Conservation (phyloP, 495 filamentous ascomycete genomes). For the Penicillium longicatenatum region DNA sequence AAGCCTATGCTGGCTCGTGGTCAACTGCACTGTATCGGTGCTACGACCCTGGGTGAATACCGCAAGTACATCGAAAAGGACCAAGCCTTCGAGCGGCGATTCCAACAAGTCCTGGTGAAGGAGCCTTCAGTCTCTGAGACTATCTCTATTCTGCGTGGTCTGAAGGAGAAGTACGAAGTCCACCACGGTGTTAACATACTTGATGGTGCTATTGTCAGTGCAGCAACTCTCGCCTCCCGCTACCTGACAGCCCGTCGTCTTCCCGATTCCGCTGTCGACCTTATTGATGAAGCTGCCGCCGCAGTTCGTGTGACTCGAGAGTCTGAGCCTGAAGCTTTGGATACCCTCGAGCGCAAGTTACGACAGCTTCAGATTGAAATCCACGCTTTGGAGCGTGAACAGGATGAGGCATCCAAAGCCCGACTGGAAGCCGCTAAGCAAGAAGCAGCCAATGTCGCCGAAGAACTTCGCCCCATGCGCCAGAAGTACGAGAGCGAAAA, state of each 20-base stretch:
- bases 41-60: conserved; percentile 92
- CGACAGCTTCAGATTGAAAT: conserved; percentile 96
- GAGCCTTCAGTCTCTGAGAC: conserved; percentile 88
- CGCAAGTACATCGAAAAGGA: conserved; percentile 99
- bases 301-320: conserved; percentile 93
- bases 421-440: conserved; percentile 80
- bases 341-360: conserved; percentile 83
- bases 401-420: conserved; percentile 85
- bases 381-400: conserved; percentile 88
- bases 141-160: conserved; percentile 91
- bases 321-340: conserved; percentile 91
- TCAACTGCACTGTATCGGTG: conserved; percentile 96
- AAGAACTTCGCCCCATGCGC: conserved; percentile 86
- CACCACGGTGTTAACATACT: conserved; percentile 97
- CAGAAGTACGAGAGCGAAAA: conserved; percentile 96
- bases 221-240: conserved; percentile 84
- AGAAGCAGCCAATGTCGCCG: conserved; percentile 87
- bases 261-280: conserved; percentile 93
- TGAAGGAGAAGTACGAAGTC: conserved; percentile 97
- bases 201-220: conserved; percentile 87
- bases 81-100: conserved; percentile 94
- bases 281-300: conserved; percentile 94
- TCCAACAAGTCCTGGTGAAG: conserved; percentile 96
- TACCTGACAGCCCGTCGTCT: conserved; percentile 89
- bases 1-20: conserved; percentile 97